Evolutionary conservation across 2,329 filamentous ascomycete genomes (phyloP), one percentile per base, ranked within the genome.

Genomic region (Trematosphaeria pertusa): DNA sequence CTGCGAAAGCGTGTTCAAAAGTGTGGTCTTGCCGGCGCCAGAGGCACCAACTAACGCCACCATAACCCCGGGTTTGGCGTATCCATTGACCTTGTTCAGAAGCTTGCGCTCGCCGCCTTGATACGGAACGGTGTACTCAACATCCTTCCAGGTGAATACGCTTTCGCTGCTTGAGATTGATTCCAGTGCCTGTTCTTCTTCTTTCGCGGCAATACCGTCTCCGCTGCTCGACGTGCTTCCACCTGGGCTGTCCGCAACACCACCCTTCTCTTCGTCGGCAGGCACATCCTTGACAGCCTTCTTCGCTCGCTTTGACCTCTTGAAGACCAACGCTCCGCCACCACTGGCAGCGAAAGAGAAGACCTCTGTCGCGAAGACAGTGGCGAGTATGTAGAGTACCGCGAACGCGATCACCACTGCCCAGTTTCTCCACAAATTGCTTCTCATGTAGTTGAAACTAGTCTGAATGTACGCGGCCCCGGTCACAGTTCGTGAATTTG

Each of bases 1-100:
- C 62, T 92, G 88, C 0, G 88, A 85, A 2, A 89, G 73, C 0
- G 87, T 90, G 69, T 94, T 91, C 14, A 95, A 78, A 0, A 95
- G 75, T 0, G 90, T 94, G 0, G 89, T 92, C 73, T 95, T 95
- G 10, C 90, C 91, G 7, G 91, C 90, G 1, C 87, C 87, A 0
- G 87, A 89, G 1, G 87, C 88, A 43, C 91, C 91, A 78, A 94
- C 89, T 1, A 95, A 75, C 0, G 90, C 90, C 33, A 90, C 85
- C 81, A 95, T 86, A 14, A 87, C 73, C 14, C 90, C 89, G 1
- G 90, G 90, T 62, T 91, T 91, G 1, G 85, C 89, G 57, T 89
- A 93, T 1, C 90, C 90, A 46, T 79, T 86, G 48, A 94, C 83
- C 4, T 84, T 79, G 61, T 89, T 87, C 37, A 90, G 74, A 1